Base-by-base conservation (phyloP, 495 filamentous ascomycete genomes). In the Podospora fimiseda region DNA sequence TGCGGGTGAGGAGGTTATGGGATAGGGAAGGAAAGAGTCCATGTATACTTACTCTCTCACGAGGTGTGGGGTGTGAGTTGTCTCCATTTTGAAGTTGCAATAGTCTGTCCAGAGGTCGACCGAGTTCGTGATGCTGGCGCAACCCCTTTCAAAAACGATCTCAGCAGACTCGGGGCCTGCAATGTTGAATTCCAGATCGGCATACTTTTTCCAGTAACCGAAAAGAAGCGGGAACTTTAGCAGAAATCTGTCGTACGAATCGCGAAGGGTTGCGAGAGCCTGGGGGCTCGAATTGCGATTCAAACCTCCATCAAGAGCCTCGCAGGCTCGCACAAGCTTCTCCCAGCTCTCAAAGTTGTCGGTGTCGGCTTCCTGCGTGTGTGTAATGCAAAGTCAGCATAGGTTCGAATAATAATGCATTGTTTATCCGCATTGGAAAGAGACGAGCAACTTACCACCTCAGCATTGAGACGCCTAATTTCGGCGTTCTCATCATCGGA, bases 151-250 rank as follows among this genome's bases (percentile, higher is more conserved):
- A 59, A 96, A 98, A 16, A 96, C 93, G 88, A 97, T 93, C 65
- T 99, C 93, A 51, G 93, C 94, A 23, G 94, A 90, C 73, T 99
- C 93, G 1, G 94, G 95, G 21, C 93, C 93, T 4, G 89, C 89
- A 57, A 97, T 95, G 14, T 88, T 88, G 70, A 99, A 99, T 64
- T 99, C 93, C 20, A 95, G 71, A 64, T 97, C 93, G 59, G 93
- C 93, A 82, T 99, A 98, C 69, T 95, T 97, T 74, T 96, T 96
- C 93, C 93, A 99, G 70, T 96, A 99, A 39, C 91, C 93, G 65
- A 96, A 99, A 2, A 97, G 80, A 20, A 97, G 77, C 1, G 93
- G 93, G 62, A 96, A 99, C 65, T 95, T 96, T 49, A 89, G 85
- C 8, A 99, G 82, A 64, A 99, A 92, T 8, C 87, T 81, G 66